Evolutionary conservation across 192 early-diverging fungal genomes (phyloP), one percentile per base, ranked within the genome.

Genomic region (Coemansia sp.): DNA sequence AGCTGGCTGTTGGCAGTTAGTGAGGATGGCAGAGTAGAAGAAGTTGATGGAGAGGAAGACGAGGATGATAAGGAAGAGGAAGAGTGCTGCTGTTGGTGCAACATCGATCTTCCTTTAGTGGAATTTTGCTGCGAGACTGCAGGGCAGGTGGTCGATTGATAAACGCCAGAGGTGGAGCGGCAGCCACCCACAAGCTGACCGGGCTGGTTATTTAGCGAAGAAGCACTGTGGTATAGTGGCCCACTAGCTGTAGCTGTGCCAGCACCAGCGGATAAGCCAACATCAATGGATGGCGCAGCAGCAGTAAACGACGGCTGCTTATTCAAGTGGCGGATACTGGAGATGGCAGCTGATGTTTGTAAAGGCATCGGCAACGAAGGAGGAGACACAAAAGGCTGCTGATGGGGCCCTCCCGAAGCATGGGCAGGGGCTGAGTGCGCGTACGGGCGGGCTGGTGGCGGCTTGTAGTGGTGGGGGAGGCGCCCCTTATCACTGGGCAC

Each of bases 381-480:
- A 37, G 56, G 35, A 37, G 56, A 58, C 14, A 34, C 18, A 20
- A 36, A 18, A 9, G 34, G 33, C n/a, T 7, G 33, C 35, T 58
- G 56, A 34, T 34, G 56, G 33, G 2, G 33, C 34, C 33, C 56
- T 33, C 56, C 56, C 9, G 31, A 58, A n/a, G 34, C 20, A 37
- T 18, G 56, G 8, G 56, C 26, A 36, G 13, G 40, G 4, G 10
- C 24, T 18, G 61, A 62, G 18, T 43, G 61, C 39, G 48, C 38
- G 43, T 62, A 28, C 61, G 61, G 48, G 28, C 48, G 61, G 39
- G 61, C 39, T 48, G 37, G 61, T 35, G 39, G 61, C 33, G 37
- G 26, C 43, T 42, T 46, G 61, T 62, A 62, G 38, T 62, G 61
- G 40, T 20, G 61, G 31, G 56, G n/a, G 35, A 35, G 61, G 61